Evolutionary conservation across 306 rosid genomes (phyloP).

Genomic region (Sophora flavescens): DNA sequence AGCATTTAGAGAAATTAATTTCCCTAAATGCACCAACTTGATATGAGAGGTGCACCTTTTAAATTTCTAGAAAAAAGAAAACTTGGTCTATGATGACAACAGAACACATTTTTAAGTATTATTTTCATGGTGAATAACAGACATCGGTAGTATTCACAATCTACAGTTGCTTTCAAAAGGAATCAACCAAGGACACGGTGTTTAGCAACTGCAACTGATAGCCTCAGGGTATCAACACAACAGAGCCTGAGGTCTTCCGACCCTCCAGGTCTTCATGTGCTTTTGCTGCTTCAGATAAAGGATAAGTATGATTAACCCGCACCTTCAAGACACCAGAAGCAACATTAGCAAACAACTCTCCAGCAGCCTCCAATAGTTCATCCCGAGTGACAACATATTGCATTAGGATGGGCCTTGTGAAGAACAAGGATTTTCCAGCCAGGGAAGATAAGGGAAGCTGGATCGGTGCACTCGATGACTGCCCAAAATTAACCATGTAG

Average conservation of each 20-base stretch:
- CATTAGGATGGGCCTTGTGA: no score
- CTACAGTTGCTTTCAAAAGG: slow-evolving; percentile 10
- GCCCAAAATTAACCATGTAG: no score
- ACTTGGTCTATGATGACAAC: no score
- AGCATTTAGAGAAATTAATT: no score
- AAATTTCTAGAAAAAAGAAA: no score
- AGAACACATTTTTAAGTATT: no score
- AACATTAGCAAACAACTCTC: slow-evolving; percentile 73
- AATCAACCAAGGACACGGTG: slow-evolving; percentile 9
- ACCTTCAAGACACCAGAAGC: slow-evolving; percentile 67
- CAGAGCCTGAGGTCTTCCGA: slow-evolving; percentile 81
- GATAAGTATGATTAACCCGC: slow-evolving; percentile 84
- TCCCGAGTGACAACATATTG: no score
- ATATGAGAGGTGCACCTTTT: no score
- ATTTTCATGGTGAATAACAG: neutral
- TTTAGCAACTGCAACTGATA: neutral
- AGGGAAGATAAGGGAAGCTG: no score
- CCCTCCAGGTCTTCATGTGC: slow-evolving; percentile 87
- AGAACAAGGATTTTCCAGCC: no score
- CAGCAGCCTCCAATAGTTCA: slow-evolving; percentile 75
- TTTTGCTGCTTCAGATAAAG: slow-evolving; percentile 76
- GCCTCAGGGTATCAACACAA: slow-evolving; percentile 77
- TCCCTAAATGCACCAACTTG: no score
- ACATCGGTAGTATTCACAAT: neutral
- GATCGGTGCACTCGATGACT: no score